Conservation (phyloP, 1,139 yeast genomes). For the Pichia sp. region DNA sequence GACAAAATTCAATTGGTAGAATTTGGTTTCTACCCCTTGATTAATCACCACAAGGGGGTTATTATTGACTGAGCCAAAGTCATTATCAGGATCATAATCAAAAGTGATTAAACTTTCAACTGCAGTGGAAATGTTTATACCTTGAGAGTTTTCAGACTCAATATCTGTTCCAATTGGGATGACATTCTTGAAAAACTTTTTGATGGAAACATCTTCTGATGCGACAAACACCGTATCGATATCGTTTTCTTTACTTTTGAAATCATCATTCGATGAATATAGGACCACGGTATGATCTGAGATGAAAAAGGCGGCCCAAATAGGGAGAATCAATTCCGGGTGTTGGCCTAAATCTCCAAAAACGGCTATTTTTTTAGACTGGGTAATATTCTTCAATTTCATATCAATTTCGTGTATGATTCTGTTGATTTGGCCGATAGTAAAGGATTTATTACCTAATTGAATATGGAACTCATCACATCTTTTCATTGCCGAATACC, state of each 20-base stretch:
- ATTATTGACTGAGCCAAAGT: conserved; percentile 17
- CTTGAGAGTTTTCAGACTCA: background rate
- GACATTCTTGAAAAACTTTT: background rate
- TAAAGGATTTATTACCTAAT: background rate
- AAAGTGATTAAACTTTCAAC: conserved; percentile 1
- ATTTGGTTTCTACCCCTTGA: conserved; percentile 24
- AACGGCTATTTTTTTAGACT: conserved; percentile 15
- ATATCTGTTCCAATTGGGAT: background rate
- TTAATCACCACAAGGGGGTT: conserved; percentile 29
- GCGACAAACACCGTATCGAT: background rate
- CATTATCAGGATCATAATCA: conserved; percentile 16
- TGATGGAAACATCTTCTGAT: background rate
- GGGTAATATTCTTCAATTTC: conserved; percentile 4
- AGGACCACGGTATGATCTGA: conserved; percentile 18
- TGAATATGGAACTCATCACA: background rate
- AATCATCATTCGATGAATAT: conserved; percentile 5
- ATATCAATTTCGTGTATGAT: conserved; percentile 13
- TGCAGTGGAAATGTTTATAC: background rate
- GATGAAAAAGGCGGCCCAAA: conserved; percentile 22
- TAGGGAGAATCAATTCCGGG: conserved; percentile 16
- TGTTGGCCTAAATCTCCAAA: conserved; percentile 13
- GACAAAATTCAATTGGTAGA: conserved; percentile 54
- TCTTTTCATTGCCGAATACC: conserved; percentile 34
- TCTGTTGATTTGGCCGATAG: conserved; percentile 16
- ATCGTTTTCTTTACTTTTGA: conserved; percentile 2